These are phyloP conservation scores for Agaricus bisporus DNA, from an alignment of 768 basidiomycete species.

Conservation along the genomic window DNA sequence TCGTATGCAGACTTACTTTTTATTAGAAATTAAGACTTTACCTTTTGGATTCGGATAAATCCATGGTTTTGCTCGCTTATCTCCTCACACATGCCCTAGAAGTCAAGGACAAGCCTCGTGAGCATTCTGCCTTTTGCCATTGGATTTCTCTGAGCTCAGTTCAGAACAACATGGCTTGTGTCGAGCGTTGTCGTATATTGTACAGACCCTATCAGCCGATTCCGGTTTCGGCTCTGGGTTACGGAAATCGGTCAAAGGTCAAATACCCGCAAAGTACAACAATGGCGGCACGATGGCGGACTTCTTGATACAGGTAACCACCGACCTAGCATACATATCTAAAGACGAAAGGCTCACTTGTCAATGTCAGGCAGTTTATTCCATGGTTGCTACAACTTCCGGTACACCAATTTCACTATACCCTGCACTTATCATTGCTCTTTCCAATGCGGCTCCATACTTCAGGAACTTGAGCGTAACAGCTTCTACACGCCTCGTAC, in stretches of 20 bases:
- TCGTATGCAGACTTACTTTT: background rate
- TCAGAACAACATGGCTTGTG: slow-evolving; percentile 89
- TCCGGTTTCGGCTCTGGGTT: slow-evolving; percentile 68
- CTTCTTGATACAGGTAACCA: slow-evolving; percentile 77
- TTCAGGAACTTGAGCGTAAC: slow-evolving; percentile 76
- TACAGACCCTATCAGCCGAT: slow-evolving; percentile 89
- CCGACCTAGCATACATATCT: background rate
- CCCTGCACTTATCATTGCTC: slow-evolving; percentile 85
- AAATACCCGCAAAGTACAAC: slow-evolving; percentile 74
- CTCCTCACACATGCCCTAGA: slow-evolving; percentile 79
- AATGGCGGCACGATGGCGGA: slow-evolving; percentile 72
- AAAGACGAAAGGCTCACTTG: slow-evolving; percentile 6
- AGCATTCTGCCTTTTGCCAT: slow-evolving; percentile 20
- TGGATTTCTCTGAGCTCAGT: background rate
- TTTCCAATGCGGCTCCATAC: slow-evolving; percentile 86
- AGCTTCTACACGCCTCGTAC: slow-evolving; percentile 77
- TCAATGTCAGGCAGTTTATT: slow-evolving; percentile 68
- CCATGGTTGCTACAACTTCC: slow-evolving; percentile 84
- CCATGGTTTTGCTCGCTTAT: slow-evolving; percentile 70
- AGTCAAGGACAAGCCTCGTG: slow-evolving; percentile 91
- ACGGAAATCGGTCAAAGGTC: slow-evolving; percentile 53
- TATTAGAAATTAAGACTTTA: slow-evolving; percentile 87
- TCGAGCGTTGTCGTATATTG: slow-evolving; percentile 82
- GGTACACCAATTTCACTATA: slow-evolving; percentile 79
- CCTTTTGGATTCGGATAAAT: slow-evolving; percentile 74